Conservation (phyloP, 495 filamentous ascomycete genomes). For the Talaromyces wortmannii region DNA sequence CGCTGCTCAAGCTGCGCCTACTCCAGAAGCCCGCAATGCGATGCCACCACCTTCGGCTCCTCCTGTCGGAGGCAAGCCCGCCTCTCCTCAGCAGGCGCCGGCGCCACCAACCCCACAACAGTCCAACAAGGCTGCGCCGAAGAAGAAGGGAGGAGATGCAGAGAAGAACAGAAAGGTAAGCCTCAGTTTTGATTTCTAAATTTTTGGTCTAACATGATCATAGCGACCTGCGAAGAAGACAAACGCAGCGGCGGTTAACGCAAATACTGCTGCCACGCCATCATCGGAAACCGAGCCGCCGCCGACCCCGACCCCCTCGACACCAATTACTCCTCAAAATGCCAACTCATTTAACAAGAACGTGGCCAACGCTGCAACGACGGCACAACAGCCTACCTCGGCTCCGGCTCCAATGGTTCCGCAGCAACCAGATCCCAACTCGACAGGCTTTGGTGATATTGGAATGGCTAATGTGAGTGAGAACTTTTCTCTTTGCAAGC, state of each 20-base stretch:
- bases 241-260: constrained; percentile 46
- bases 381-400: constrained; percentile 32
- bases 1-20: constrained; percentile 50
- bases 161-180: constrained; percentile 70
- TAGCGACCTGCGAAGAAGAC: constrained; percentile 65
- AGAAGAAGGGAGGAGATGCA: constrained; percentile 63
- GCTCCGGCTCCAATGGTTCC: constrained; percentile 36
- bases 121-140: constrained; percentile 69
- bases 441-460: constrained; percentile 29
- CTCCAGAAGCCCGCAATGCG: constrained; percentile 62
- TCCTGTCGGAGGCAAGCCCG: constrained; percentile 54
- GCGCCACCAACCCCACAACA: constrained; percentile 86
- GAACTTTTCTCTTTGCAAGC: not conserved
- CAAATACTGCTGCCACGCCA: constrained; percentile 59
- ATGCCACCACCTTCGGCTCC: constrained; percentile 93
- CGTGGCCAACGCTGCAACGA: constrained; percentile 43
- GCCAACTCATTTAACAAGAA: constrained; percentile 53
- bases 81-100: constrained; percentile 72
- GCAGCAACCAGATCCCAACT: constrained; percentile 36
- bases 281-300: constrained; percentile 68
- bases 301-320: constrained; percentile 73
- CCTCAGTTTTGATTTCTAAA: constrained; percentile 16
- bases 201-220: constrained; percentile 7
- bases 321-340: constrained; percentile 82
- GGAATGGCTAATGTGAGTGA: constrained; percentile 34